Evolutionary conservation across 208 protist species (phyloP).

Genomic region (Trypanosomatidae sp.): DNA sequence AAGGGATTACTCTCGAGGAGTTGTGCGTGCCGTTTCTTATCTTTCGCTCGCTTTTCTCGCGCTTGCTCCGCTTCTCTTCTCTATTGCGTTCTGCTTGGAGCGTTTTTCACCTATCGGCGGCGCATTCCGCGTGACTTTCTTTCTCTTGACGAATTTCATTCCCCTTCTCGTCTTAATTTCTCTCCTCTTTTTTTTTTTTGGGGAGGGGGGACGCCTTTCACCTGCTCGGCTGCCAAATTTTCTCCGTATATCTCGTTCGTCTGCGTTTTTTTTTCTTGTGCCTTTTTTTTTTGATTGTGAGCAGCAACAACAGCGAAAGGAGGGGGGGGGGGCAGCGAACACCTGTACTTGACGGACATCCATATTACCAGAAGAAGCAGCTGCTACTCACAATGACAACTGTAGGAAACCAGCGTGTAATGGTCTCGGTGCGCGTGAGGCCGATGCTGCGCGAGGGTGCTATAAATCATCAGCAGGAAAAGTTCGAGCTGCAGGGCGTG

Average conservation of each 20-base stretch:
- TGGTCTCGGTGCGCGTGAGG: conserved; percentile 84
- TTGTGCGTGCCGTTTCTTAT: background rate
- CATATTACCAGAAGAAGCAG: background rate
- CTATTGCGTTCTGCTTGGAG: background rate
- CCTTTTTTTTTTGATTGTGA: background rate
- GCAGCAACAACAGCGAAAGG: background rate
- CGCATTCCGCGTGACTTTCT: background rate
- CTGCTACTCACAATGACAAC: conserved; percentile 22
- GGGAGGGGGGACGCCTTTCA: too few relatives aligned
- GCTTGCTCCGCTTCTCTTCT: conserved; percentile 10
- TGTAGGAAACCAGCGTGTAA: conserved; percentile 62
- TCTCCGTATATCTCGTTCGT: background rate
- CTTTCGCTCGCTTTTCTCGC: background rate
- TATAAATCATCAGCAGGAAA: conserved; percentile 60
- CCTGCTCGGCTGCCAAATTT: too few relatives aligned
- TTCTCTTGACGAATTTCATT: background rate
- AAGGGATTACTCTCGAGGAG: background rate
- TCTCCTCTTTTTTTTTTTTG: background rate
- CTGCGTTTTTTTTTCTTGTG: background rate
- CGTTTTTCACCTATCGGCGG: background rate
- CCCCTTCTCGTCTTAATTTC: background rate
- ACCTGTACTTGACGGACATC: too few relatives aligned
- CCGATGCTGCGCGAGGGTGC: conserved; percentile 66
- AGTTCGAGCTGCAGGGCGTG: conserved; percentile 67
- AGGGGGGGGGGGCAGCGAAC: background rate